phyloP scores from a whole-genome alignment of 257 asterid species.

The Solanum chaucha region DNA sequence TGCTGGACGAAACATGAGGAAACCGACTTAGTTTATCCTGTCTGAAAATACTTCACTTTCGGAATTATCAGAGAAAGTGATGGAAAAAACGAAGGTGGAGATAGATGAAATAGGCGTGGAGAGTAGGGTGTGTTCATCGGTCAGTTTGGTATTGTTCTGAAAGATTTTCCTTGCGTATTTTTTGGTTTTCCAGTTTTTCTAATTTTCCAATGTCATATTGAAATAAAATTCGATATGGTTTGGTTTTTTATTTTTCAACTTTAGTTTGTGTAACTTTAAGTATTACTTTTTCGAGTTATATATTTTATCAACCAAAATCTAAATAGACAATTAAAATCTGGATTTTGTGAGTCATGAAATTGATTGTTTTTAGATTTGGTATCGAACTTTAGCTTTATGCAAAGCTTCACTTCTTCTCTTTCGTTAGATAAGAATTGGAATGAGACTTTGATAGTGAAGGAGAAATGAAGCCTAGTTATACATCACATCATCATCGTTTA shows the following conservation, averaged over 20 bases:
- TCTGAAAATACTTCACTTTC: neutral
- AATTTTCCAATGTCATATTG: neutral
- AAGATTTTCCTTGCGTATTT: neutral
- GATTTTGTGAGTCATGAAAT: neutral
- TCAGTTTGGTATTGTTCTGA: neutral
- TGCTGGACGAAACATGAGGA: conserved; percentile 95
- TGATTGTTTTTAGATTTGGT: neutral
- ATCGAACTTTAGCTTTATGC: neutral
- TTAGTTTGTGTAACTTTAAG: neutral
- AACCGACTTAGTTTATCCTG: conserved; percentile 41
- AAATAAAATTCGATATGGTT: neutral
- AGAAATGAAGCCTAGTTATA: neutral
- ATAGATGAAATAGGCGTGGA: neutral
- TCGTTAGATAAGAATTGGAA: neutral
- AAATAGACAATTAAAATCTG: neutral
- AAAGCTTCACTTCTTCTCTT: neutral
- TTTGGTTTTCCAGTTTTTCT: neutral
- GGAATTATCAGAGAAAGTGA: neutral
- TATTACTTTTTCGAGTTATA: neutral
- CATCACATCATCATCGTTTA: neutral
- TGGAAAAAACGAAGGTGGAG: neutral
- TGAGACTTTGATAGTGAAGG: neutral
- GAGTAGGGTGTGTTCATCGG: neutral
- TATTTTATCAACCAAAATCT: neutral
- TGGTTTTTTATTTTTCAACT: neutral